Conservation (phyloP, 805 yeast genomes). For the Naumovozyma castellii region DNA sequence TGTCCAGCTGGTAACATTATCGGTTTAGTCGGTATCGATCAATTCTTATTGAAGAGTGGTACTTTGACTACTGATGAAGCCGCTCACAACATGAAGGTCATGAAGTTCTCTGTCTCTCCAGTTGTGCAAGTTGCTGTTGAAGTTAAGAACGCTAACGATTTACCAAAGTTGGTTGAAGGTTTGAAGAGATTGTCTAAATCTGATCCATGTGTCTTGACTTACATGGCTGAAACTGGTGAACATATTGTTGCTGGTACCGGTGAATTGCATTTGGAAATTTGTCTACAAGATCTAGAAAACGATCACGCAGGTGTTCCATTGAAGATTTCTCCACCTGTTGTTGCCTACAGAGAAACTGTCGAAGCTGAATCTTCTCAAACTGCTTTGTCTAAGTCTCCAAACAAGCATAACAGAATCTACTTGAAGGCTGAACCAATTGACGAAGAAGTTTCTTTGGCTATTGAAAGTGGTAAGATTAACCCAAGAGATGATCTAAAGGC, state of each 20-base stretch:
- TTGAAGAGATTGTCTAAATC: slow-evolving; percentile 99
- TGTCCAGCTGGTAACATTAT: slow-evolving; percentile 99
- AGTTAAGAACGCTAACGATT: slow-evolving; percentile 98
- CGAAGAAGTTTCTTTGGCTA: slow-evolving; percentile 87
- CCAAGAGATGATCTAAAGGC: slow-evolving; percentile 98
- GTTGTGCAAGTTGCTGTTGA: slow-evolving; percentile 99
- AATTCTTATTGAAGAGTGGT: slow-evolving; percentile 98
- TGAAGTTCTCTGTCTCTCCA: slow-evolving; percentile 99
- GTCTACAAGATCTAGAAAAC: slow-evolving; percentile 89
- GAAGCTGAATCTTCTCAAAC: slow-evolving; percentile 85
- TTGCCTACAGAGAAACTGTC: slow-evolving; percentile 98
- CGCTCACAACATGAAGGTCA: slow-evolving; percentile 98
- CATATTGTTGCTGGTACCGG: slow-evolving; percentile 99
- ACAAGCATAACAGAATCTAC: slow-evolving; percentile 99
- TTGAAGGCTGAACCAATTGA: slow-evolving; percentile 92
- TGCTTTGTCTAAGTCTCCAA: slow-evolving; percentile 98
- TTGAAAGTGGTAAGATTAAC: slow-evolving; percentile 83
- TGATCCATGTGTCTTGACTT: slow-evolving; percentile 93
- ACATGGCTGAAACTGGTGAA: slow-evolving; percentile 93
- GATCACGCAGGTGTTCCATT: slow-evolving; percentile 99
- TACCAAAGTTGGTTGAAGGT: slow-evolving; percentile 99
- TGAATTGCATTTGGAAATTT: slow-evolving; percentile 98
- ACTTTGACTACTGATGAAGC: slow-evolving; percentile 93
- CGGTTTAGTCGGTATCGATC: slow-evolving; percentile 99
- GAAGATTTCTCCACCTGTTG: slow-evolving; percentile 95